Evolutionary conservation across 768 basidiomycete species (phyloP), one percentile per base, ranked within the genome.

Genomic region (Boletus sp.): DNA sequence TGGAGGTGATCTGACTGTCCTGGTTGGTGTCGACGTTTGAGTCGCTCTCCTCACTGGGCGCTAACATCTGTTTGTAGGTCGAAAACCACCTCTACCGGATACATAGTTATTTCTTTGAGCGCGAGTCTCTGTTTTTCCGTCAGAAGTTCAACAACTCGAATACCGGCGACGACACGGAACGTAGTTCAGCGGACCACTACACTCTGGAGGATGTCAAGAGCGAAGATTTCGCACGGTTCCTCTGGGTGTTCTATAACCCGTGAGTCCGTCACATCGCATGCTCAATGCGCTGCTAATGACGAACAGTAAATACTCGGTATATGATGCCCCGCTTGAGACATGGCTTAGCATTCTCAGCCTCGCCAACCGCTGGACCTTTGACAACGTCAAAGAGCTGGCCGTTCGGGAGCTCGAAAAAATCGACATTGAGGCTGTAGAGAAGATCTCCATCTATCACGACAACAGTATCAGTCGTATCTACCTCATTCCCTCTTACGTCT

Each of bases 161-260:
- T 5, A 63, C 69, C 7, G 12, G 6, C 36, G 67, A 75, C 20
- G 74, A 73, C 7, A 57, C 71, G 9, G 63, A 59, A 0, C 67
- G 55, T 1, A 83, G 82, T 2, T 71, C 74, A 1, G 67, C 64
- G 0, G 81, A 82, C 44, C 55, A 61, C 0, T 75, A 84, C 28
- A 70, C 78, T 4, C 69, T 87, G 2, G 72, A 77, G 5, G 74
- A 77, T 17, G 73, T 76, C 10, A 76, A 75, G 28, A 72, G 76
- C 0, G 70, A 73, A 5, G 83, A 85, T 20, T 84, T 86, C 52
- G 74, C 78, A 15, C 77, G 78, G 0, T 80, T 87, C 46, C 67
- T 85, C 0, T 86, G 81, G 81, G 77, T 86, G 0, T 84, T 87
- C 48, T 87, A 87, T 50, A 84, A 85, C 51, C 74, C 77, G 86